A percentile compares a stretch with the other conserved stretches of the same genome.
Evolutionary conservation across 345 rosid genomes (phyloP).

Genomic region (Populus deltoides): DNA sequence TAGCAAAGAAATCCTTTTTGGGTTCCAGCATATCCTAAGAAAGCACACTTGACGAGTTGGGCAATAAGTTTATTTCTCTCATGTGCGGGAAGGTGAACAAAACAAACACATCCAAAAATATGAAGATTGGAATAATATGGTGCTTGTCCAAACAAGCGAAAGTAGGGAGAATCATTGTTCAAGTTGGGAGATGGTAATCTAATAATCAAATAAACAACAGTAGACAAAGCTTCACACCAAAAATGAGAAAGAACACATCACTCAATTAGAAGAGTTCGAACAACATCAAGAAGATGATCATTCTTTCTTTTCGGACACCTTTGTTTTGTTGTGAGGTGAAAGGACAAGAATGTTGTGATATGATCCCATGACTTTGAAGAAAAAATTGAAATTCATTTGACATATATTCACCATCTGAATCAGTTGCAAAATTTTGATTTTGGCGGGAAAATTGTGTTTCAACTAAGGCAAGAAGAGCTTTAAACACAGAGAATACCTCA

Average conservation of each 20-base stretch:
- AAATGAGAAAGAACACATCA: too few species aligned
- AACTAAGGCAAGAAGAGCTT: neutral
- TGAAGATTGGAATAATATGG: too few species aligned
- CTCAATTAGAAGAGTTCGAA: neutral
- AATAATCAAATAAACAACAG: too few species aligned
- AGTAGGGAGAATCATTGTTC: neutral
- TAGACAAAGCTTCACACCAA: too few species aligned
- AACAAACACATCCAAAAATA: too few species aligned
- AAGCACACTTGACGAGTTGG: too few species aligned
- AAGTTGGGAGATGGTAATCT: neutral
- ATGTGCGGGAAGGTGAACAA: too few species aligned
- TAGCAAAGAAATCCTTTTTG: too few species aligned
- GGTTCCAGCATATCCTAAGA: too few species aligned
- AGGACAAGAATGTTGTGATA: neutral
- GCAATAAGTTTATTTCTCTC: too few species aligned
- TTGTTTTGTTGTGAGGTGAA: slow-evolving; percentile 3
- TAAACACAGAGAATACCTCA: neutral
- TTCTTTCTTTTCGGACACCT: neutral
- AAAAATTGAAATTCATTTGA: slow-evolving; percentile 6
- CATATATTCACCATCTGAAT: slow-evolving; percentile 8
- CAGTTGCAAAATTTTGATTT: neutral
- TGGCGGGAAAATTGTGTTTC: neutral
- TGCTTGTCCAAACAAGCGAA: neutral
- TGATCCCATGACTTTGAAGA: neutral
- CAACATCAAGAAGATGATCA: slow-evolving; percentile 7